phyloP scores from a whole-genome alignment of 2,329 filamentous ascomycete species.

The Fusarium globosum region DNA sequence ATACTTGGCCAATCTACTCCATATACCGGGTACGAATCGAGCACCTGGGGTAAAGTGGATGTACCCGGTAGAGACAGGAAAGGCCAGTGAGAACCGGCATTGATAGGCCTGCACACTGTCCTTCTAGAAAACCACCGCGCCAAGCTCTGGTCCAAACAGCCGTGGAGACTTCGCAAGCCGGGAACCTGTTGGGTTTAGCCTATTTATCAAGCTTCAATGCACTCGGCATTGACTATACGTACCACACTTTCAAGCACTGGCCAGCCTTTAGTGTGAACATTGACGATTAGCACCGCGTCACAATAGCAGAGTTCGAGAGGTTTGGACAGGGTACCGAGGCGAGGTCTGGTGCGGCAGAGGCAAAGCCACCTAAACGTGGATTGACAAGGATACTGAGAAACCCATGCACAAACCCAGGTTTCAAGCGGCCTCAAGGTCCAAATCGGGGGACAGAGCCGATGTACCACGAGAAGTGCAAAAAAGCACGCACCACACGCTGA shows the following conservation, averaged over 20 bases:
- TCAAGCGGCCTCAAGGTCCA: slow-evolving; percentile 34
- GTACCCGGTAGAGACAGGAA: slow-evolving; percentile 29
- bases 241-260: slow-evolving; percentile 20
- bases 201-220: slow-evolving; percentile 16
- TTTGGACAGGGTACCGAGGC: slow-evolving; percentile 32
- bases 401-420: slow-evolving; percentile 29
- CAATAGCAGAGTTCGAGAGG: slow-evolving; percentile 12
- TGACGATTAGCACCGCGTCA: slow-evolving; percentile 32
- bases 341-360: slow-evolving; percentile 28
- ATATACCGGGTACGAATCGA: slow-evolving; percentile 36
- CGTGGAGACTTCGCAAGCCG: slow-evolving; percentile 26
- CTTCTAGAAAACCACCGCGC: slow-evolving; percentile 39
- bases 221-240: slow-evolving; percentile 13
- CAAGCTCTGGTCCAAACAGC: slow-evolving; percentile 16
- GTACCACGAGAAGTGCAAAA: slow-evolving; percentile 16
- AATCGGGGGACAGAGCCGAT: slow-evolving; percentile 40
- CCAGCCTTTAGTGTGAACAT: slow-evolving; percentile 26
- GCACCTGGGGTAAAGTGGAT: slow-evolving; percentile 45
- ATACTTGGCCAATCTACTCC: slow-evolving; percentile 31
- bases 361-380: slow-evolving; percentile 31
- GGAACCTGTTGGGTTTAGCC: slow-evolving; percentile 21
- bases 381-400: slow-evolving; percentile 34
- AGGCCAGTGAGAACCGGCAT: slow-evolving; percentile 34
- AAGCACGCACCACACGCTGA: slow-evolving; percentile 39
- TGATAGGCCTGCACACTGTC: slow-evolving; percentile 32